Percentiles rank a stretch among this genome's conserved stretches.
Conservation (phyloP, 441 rosid species). For the Populus hybrid region DNA sequence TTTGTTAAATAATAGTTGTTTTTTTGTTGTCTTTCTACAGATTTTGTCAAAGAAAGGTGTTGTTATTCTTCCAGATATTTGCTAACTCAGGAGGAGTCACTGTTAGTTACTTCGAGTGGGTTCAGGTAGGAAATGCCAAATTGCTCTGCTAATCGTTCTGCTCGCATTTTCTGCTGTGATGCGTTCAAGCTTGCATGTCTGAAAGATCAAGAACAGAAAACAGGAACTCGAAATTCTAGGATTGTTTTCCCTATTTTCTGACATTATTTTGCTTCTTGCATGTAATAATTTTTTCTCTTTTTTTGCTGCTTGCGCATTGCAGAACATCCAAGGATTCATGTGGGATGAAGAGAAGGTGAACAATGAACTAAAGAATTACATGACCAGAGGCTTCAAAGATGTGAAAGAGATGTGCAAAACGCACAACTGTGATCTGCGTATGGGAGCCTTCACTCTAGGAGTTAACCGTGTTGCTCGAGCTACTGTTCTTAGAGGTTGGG, state of each 20-base stretch:
- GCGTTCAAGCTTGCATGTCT: too few relatives aligned
- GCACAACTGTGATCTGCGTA: constrained; percentile 70
- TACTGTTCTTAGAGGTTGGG: constrained; percentile 80
- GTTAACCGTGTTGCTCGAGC: constrained; percentile 86
- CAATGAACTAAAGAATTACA: constrained; percentile 61
- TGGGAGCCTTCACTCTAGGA: constrained; percentile 93
- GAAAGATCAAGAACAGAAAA: too few relatives aligned
- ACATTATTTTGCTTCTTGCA: too few relatives aligned
- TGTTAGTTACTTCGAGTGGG: constrained; percentile 99
- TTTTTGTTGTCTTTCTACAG: constrained; percentile 35
- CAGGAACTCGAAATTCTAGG: too few relatives aligned
- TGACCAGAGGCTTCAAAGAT: constrained; percentile 63
- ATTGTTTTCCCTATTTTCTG: too few relatives aligned
- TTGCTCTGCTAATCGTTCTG: background rate
- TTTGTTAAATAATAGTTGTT: background rate
- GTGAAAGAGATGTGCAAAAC: constrained; percentile 76
- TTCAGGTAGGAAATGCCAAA: constrained; percentile 50
- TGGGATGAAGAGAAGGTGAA: constrained; percentile 93
- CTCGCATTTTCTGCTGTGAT: too few relatives aligned
- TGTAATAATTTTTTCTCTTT: too few relatives aligned
- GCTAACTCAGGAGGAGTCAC: constrained; percentile 97
- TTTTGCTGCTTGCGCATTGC: constrained; percentile 7
- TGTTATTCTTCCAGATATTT: constrained; percentile 82
- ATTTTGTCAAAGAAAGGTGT: constrained; percentile 90
- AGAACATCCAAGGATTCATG: constrained; percentile 96